A percentile compares a stretch with the other conserved stretches of the same genome.
These are phyloP conservation scores for Cornus kousa DNA, from an alignment of 148 eudicot species.

Conservation along the genomic window DNA sequence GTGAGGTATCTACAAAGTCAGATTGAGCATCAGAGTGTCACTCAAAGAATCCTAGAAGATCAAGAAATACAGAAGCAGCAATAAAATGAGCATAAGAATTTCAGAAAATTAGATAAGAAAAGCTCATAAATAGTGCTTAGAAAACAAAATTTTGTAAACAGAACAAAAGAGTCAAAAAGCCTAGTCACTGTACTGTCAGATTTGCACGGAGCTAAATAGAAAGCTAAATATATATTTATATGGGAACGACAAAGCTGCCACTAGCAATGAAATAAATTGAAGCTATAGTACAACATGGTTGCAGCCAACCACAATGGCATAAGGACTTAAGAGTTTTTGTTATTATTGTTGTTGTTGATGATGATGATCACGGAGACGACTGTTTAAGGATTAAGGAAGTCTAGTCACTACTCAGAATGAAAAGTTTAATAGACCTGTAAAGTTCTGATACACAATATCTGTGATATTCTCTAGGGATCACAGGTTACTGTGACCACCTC, in stretches of 20 bases:
- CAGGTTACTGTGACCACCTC: background rate
- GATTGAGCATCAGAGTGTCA: too few species aligned
- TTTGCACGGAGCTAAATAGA: background rate
- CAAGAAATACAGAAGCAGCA: background rate
- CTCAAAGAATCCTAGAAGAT: too few species aligned
- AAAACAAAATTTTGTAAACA: too few species aligned
- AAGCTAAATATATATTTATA: background rate
- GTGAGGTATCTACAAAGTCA: too few species aligned
- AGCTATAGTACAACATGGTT: background rate
- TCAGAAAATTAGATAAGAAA: background rate
- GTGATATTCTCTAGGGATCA: background rate
- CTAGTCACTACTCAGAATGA: background rate
- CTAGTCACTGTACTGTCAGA: background rate
- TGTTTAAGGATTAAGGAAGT: background rate
- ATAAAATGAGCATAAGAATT: background rate
- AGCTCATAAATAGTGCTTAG: background rate
- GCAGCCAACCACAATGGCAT: background rate
- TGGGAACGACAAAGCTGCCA: background rate
- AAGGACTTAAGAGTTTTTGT: background rate
- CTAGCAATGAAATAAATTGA: background rate
- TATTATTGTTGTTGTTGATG: too few species aligned
- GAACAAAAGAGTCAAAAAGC: background rate
- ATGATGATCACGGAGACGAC: background rate
- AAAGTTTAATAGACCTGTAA: background rate
- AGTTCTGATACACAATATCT: background rate